Evolutionary conservation across 768 basidiomycete species (phyloP), one percentile per base, ranked within the genome.

Genomic region (Tephrocybe sp.): DNA sequence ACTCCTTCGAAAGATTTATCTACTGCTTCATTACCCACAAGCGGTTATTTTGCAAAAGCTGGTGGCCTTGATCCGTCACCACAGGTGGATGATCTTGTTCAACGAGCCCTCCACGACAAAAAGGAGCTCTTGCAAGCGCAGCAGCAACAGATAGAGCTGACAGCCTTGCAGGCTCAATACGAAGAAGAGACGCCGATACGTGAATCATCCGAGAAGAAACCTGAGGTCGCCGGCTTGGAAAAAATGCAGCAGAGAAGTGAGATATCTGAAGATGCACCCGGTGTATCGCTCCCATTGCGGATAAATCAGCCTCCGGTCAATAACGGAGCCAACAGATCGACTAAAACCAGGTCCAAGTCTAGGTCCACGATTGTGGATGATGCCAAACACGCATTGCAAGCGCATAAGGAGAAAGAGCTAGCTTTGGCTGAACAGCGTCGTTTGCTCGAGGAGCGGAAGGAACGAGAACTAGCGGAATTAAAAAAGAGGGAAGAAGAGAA

Each of bases 401-500:
- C 37, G 4, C 27, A 53, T 25, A 53, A 47, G 34, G 49, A 30
- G 34, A 36, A 39, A 19, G 47, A 52, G 37, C n/a, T 6, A 19
- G 47, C 34, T 11, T 38, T n/a, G 16, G 30, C 36, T 24, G 52
- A 44, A 26, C 21, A 40, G 5, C 37, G 16, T 28, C 36, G 41
- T 21, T 30, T 51, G 6, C 38, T 37, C 4, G 31, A 43, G 36
- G 38, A 49, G 46, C 42, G 34, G 31, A 56, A 40, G 21, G 42
- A 49, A 27, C 43, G 43, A 22, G 49, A 52, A 15, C 38, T 49
- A 18, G 55, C 49, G 12, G 59, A 60, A 22, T 47, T 24, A 24
- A 58, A 34, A 53, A 62, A 32, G 55, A 57, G 47, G 38, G 54
- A 49, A 38, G 49, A 46, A 52, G 51, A 49, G 25, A 47, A 42